Conservation (phyloP, 163 green algal species). For the Volvox carteri region DNA sequence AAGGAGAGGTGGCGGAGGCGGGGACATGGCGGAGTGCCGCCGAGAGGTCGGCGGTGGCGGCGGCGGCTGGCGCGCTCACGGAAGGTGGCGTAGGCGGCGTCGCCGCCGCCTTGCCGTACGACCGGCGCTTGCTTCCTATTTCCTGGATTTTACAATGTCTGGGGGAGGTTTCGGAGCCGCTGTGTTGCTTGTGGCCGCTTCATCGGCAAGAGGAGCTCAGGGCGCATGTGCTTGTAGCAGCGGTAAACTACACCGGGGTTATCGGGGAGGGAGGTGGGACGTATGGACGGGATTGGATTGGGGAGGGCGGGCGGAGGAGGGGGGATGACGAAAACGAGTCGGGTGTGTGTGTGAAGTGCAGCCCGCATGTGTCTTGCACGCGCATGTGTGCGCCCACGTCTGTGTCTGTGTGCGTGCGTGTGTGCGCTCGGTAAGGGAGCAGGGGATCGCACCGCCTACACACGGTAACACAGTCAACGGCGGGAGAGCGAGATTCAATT, state of each 20-base stretch:
- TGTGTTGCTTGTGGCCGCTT: slow-evolving; percentile 22
- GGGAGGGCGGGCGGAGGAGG: too few species aligned
- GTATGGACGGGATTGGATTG: background rate
- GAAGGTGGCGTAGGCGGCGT: background rate
- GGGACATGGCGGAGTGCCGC: too few species aligned
- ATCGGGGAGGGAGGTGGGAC: background rate
- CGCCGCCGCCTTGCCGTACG: slow-evolving; percentile 1
- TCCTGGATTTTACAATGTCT: slow-evolving; percentile 43
- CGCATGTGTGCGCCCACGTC: too few species aligned
- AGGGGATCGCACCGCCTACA: too few species aligned
- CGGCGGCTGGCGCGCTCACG: background rate
- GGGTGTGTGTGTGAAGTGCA: too few species aligned
- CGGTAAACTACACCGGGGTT: slow-evolving; percentile 12
- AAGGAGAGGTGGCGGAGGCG: background rate
- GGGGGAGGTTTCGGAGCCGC: background rate
- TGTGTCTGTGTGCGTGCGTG: too few species aligned
- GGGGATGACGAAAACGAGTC: too few species aligned
- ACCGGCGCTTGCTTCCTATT: background rate
- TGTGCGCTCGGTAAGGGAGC: too few species aligned
- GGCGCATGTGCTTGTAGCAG: slow-evolving; percentile 20
- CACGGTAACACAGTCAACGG: too few species aligned
- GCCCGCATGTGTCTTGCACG: too few species aligned
- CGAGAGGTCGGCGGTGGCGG: background rate
- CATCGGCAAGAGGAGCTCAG: background rate
- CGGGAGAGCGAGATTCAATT: too few species aligned